Conservation (phyloP, 352 stramenopile genomes). For the Globisporangium radiosum region DNA sequence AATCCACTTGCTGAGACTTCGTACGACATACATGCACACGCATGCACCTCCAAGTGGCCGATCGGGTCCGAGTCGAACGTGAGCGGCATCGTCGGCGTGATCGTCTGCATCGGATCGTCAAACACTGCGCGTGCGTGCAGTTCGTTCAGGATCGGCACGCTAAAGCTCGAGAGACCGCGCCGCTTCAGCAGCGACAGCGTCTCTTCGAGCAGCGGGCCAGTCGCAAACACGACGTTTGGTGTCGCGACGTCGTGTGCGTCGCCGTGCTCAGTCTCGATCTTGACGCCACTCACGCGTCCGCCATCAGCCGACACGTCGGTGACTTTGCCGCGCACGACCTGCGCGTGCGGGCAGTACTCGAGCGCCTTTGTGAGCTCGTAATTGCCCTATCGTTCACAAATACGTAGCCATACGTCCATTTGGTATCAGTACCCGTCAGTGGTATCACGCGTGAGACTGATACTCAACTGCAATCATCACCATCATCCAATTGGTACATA, state of each 20-base stretch:
- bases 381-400: conserved; percentile 18
- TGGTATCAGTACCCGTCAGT: not conserved
- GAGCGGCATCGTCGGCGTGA: conserved; percentile 47
- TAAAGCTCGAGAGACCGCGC: conserved; percentile 38
- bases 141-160: conserved; percentile 68
- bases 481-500: not conserved
- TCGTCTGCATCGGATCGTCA: conserved; percentile 48
- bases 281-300: conserved; percentile 45
- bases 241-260: conserved; percentile 54
- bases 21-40: not conserved
- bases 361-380: conserved; percentile 61
- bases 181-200: conserved; percentile 58
- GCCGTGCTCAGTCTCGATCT: conserved; percentile 41
- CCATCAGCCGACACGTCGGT: conserved; percentile 45
- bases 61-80: conserved; percentile 73
- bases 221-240: conserved; percentile 63
- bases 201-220: conserved; percentile 56
- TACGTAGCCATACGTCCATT: too few species aligned
- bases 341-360: conserved; percentile 51
- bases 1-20: too few species aligned
- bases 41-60: conserved; percentile 42
- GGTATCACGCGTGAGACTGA: not conserved
- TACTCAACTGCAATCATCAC: not conserved
- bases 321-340: conserved; percentile 54
- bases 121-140: conserved; percentile 64